Conservation (phyloP, 2,329 filamentous ascomycete genomes). For the Fusarium newnesense region DNA sequence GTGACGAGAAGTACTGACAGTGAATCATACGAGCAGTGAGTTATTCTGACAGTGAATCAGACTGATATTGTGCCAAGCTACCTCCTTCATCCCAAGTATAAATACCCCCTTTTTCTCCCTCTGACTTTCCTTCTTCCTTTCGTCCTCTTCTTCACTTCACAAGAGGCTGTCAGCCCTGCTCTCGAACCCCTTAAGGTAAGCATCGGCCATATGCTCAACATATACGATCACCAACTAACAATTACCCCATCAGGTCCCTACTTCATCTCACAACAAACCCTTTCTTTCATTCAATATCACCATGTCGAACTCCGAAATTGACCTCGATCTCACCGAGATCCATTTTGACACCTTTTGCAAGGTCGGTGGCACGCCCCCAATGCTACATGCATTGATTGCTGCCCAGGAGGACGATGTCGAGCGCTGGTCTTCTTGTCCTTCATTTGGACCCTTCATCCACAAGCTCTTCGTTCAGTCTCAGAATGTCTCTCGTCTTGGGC, state of each 20-base stretch:
- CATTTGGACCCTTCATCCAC: neutral
- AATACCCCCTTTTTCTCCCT: neutral
- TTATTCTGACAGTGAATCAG: neutral
- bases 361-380: neutral
- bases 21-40: neutral
- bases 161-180: fast-evolving
- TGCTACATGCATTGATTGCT: neutral
- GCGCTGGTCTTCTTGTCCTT: neutral
- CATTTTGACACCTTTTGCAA: neutral
- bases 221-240: neutral
- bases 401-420: neutral
- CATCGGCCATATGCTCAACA: neutral
- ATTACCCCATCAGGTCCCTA: neutral
- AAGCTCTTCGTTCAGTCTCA: neutral
- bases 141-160: too few relatives aligned
- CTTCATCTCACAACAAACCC: too few relatives aligned
- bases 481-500: neutral
- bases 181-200: fast-evolving
- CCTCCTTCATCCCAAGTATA: neutral
- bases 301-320: fast-evolving
- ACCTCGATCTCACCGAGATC: neutral
- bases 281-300: fast-evolving
- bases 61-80: neutral
- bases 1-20: neutral
- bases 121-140: neutral